These are phyloP conservation scores for Dimocarpus longan DNA, from an alignment of 345 rosid genomes.

Conservation along the genomic window DNA sequence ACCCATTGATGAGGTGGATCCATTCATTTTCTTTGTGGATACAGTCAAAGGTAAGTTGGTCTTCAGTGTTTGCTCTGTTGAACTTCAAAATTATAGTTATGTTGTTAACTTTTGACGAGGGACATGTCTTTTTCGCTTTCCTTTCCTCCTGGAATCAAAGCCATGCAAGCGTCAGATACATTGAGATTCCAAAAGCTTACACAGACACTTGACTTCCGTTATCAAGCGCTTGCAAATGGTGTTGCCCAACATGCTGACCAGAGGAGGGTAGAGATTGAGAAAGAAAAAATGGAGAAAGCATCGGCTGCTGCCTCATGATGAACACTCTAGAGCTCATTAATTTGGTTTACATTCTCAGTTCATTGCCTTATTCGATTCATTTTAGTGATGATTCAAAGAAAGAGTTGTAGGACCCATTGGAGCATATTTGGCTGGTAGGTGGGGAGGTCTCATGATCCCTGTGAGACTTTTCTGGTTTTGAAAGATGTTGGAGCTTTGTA, in stretches of 20 bases:
- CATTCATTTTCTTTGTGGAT: conserved; percentile 90
- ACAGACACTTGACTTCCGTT: conserved; percentile 77
- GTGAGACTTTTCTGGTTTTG: background rate
- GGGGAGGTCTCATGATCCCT: background rate
- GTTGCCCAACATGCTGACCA: conserved; percentile 93
- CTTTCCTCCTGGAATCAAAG: conserved; percentile 38
- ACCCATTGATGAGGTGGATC: conserved; percentile 97
- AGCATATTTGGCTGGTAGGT: conserved; percentile 27
- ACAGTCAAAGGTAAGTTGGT: conserved; percentile 66
- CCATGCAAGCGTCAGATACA: conserved; percentile 72
- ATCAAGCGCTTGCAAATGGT: conserved; percentile 87
- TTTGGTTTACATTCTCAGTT: conserved; percentile 26
- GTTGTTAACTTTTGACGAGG: background rate
- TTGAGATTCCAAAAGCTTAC: conserved; percentile 84
- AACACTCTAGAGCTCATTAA: background rate
- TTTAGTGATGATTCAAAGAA: conserved; percentile 19
- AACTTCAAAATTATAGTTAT: background rate
- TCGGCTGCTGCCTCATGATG: conserved; percentile 48
- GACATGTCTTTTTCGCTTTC: background rate
- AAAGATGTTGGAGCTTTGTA: background rate
- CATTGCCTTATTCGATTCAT: conserved; percentile 28
- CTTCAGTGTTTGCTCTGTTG: background rate
- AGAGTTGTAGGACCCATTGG: conserved; percentile 14
- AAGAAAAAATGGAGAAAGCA: conserved; percentile 82
- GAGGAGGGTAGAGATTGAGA: conserved; percentile 90